phyloP scores from a whole-genome alignment of 169 alveolate genomes.

The Perkinsus olseni region DNA sequence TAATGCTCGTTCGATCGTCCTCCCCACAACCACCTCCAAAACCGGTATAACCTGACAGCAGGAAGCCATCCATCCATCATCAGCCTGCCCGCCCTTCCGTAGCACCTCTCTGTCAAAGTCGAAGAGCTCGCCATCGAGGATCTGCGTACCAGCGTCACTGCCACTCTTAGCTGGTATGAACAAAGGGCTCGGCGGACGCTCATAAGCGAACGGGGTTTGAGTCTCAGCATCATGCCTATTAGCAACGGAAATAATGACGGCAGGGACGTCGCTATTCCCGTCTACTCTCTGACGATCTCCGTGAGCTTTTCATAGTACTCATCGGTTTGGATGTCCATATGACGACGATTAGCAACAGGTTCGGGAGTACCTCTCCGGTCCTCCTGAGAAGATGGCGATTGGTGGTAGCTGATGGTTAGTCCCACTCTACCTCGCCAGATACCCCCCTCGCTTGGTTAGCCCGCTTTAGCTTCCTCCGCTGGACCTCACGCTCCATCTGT shows the following conservation, averaged over 20 bases:
- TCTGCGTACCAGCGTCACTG: constrained; percentile 66
- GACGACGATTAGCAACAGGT: constrained; percentile 1
- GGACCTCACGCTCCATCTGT: background rate
- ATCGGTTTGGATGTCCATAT: constrained; percentile 66
- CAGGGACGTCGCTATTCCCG: background rate
- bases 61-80: background rate
- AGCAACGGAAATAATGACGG: background rate
- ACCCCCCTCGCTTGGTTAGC: background rate
- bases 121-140: constrained; percentile 79
- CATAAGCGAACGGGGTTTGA: constrained; percentile 74
- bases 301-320: constrained; percentile 64
- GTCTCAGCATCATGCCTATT: constrained; percentile 52
- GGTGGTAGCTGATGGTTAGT: no score
- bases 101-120: constrained; percentile 64
- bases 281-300: constrained; percentile 59
- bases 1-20: constrained; percentile 56
- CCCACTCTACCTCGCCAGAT: background rate
- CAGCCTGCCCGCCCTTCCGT: background rate
- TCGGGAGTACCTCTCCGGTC: background rate
- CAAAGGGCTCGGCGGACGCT: constrained; percentile 70
- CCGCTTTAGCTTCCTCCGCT: background rate
- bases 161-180: constrained; percentile 74
- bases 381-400: background rate
- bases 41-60: constrained; percentile 50
- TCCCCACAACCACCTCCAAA: constrained; percentile 54